phyloP scores from a whole-genome alignment of 2,329 filamentous ascomycete species.

The Magnaporthiopsis rhizophila region DNA sequence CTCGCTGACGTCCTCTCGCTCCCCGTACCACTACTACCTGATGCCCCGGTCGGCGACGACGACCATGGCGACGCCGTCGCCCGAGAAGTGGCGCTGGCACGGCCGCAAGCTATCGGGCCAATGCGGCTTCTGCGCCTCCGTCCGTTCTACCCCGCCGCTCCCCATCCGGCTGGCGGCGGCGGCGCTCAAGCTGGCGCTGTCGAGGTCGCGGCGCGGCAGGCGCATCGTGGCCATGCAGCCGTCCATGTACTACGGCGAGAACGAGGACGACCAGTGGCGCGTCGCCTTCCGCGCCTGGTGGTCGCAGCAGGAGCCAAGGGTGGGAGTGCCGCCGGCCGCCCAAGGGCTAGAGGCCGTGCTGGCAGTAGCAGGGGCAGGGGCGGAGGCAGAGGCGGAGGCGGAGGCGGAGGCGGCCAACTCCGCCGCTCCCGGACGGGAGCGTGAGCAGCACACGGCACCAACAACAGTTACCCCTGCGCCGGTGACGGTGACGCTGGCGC shows the following conservation, averaged over 20 bases:
- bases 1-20: not conserved
- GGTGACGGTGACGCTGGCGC: not conserved
- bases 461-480: not conserved
- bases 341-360: not conserved
- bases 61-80: slow-evolving; percentile 2
- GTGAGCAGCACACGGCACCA: not conserved
- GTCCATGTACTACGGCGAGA: not conserved
- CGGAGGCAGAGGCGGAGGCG: too few relatives aligned
- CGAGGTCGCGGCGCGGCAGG: not conserved
- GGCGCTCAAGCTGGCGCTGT: not conserved
- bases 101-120: not conserved
- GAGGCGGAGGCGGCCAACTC: not conserved
- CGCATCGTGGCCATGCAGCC: not conserved
- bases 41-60: not conserved
- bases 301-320: not conserved
- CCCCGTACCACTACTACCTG: slow-evolving; percentile 1
- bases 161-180: not conserved
- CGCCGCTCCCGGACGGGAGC: too few relatives aligned
- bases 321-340: too few relatives aligned
- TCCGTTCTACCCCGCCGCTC: not conserved
- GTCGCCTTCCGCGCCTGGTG: not conserved
- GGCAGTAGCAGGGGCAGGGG: not conserved
- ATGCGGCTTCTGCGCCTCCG: not conserved
- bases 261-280: not conserved
- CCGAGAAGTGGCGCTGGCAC: not conserved